These are phyloP conservation scores for Crotalaria pallida DNA, from an alignment of 306 rosid species.

Conservation along the genomic window DNA sequence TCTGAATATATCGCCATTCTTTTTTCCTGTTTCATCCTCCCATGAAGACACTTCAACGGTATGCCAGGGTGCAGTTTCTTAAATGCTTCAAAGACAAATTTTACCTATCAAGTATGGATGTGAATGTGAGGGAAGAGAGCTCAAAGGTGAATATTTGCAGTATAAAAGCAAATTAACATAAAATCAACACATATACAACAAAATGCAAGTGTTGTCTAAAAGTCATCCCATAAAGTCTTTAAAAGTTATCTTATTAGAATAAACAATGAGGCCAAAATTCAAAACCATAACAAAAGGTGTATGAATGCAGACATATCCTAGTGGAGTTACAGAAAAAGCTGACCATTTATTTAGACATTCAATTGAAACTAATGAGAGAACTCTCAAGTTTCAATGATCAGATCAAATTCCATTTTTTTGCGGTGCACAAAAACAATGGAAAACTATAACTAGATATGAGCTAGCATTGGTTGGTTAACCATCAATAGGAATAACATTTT, in stretches of 20 bases:
- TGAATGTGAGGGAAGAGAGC: constrained; percentile 10
- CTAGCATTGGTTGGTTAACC: neutral
- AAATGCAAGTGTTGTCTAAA: neutral
- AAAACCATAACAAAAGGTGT: neutral
- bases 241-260: neutral
- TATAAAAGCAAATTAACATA: neutral
- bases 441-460: constrained; percentile 6
- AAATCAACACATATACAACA: neutral
- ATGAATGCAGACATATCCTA: neutral
- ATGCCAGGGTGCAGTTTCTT: constrained; percentile 90
- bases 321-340: neutral
- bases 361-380: neutral
- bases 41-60: constrained; percentile 84
- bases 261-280: neutral
- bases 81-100: constrained; percentile 76
- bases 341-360: neutral
- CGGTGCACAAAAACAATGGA: neutral
- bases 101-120: constrained; percentile 45
- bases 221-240: neutral
- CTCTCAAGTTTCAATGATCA: neutral
- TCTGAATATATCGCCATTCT: constrained; percentile 72
- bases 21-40: constrained; percentile 80
- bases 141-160: neutral
- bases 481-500: neutral
- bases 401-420: neutral